A percentile compares a stretch with the other conserved stretches of the same genome.
Conservation (phyloP, 768 basidiomycete genomes). For the Leccinellum albellum region DNA sequence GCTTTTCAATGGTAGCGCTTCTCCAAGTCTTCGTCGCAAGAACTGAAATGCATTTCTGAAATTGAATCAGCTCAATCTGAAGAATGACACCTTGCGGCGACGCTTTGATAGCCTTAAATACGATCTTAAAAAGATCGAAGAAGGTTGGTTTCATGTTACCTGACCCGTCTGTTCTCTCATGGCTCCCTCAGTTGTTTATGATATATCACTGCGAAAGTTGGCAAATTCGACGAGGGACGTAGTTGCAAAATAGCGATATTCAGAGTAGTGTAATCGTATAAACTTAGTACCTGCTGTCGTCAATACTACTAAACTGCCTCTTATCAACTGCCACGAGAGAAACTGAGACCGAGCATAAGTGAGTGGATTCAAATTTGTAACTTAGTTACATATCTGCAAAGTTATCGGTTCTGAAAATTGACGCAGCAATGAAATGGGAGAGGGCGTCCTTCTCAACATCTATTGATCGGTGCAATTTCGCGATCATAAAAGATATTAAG, state of each 20-base stretch:
- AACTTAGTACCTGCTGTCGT: neutral
- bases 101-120: conserved; percentile 82
- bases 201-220: conserved; percentile 74
- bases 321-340: neutral
- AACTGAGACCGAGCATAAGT: neutral
- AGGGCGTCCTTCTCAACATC: too few relatives aligned
- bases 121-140: conserved; percentile 85
- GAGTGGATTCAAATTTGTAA: too few relatives aligned
- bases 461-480: neutral
- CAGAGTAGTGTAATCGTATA: neutral
- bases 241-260: neutral
- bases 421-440: too few relatives aligned
- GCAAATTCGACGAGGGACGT: conserved; percentile 26
- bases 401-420: too few relatives aligned
- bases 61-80: conserved; percentile 63
- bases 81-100: conserved; percentile 72
- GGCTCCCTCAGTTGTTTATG: conserved; percentile 65
- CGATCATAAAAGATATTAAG: too few relatives aligned
- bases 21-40: neutral
- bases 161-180: neutral
- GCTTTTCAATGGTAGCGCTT: conserved; percentile 68
- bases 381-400: too few relatives aligned
- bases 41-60: conserved; percentile 3
- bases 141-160: conserved; percentile 47
- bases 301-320: neutral